Base-by-base conservation (phyloP, 2,329 filamentous ascomycete genomes). In the Fusarium chlamydosporum region DNA sequence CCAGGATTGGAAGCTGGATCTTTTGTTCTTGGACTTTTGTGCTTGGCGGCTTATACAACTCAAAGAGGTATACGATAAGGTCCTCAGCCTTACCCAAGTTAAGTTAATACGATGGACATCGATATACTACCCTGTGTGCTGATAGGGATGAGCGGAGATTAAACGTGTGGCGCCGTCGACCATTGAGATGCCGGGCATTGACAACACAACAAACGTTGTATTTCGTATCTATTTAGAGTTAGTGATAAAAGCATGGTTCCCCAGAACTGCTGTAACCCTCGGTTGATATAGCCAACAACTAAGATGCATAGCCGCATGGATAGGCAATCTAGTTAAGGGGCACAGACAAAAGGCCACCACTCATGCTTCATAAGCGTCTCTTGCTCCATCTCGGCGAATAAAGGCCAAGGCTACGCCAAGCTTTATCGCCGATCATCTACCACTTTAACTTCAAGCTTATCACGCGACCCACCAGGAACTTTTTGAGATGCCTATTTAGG, bases 21-120 rank as follows among this genome's bases (percentile, higher is more conserved):
- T 61, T 61, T 61, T 59, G 35, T 41, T 38, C 38, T 41, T 38
- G 52, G 51, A 26, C 56, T 57, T 58, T 58, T 58, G 52, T 12
- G 6, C 55, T 61, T 61, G 57, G 57, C 57, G 15, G 13, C 35
- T 42, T 42, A 26, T 26, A 33, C 35, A 15, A 29, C 11, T 23
- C 11, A 7, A 18, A 6, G 16, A 42, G 29, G 29, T 11, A 31
- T 6, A 29, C 42, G 42, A 60, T 61, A 60, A 37, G 55, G 11
- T n/a, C 45, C 16, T 34, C 35, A 15, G 16, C 11, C n/a, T 27
- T 33, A 2, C 4, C 16, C 35, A 34, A 16, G 31, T 31, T 40
- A 48, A 58, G 53, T 18, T 4, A 48, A 29, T 16, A n/a, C 4
- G n/a, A 55, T 55, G 47, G 47, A 11, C 18, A 35, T 13, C 12